Base-by-base conservation (phyloP, 805 yeast species). In the Candida xyloterini region DNA sequence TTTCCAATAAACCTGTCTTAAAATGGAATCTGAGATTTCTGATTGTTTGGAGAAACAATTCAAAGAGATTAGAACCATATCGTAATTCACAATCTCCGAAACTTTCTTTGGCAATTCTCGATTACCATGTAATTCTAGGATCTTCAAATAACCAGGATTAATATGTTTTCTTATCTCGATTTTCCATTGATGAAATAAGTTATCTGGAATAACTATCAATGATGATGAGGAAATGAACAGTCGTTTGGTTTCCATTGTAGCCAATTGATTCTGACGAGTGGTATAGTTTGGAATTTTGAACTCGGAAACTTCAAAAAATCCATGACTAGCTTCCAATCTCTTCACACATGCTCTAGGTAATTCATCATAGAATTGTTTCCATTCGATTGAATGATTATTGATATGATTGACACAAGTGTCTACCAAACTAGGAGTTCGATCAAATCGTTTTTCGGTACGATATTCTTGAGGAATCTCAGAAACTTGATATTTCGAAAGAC, bases 161-260 rank as follows among this genome's bases (percentile, higher is more conserved):
- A 78, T 58, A 52, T 82, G 90, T 46, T 80, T 81, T 11, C 59
- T 57, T 2, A 81, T 60, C 52, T 82, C 89, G 10, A 60, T 50
- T 16, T 58, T 62, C 90, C 89, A 82, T 53, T 82, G 90, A 43
- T 72, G 75, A 44, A 78, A 72, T 11, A 82, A 59, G 50, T 81
- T 79, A 50, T 81, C 85, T 0, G 90, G 90, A 7, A 77, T 75
- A 1, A 82, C 71, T 10, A 81, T 66, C 28, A 82, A 55, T 0
- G 88, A 80, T 0, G 83, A 63, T 7, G 71, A 66, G 13, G 80
- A 71, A 5, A 79, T 59, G 16, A 62, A 62, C 1, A 74, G 47
- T 24, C 66, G 66, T 30, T 59, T 60, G 15, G 35, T 27, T 3
- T 43, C 43, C 10, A 29, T 30, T 21, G 26, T 32, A 11, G 35